Evolutionary conservation across 345 rosid species (phyloP), one percentile per base, ranked within the genome.

Genomic region (Ailanthus altissimus): DNA sequence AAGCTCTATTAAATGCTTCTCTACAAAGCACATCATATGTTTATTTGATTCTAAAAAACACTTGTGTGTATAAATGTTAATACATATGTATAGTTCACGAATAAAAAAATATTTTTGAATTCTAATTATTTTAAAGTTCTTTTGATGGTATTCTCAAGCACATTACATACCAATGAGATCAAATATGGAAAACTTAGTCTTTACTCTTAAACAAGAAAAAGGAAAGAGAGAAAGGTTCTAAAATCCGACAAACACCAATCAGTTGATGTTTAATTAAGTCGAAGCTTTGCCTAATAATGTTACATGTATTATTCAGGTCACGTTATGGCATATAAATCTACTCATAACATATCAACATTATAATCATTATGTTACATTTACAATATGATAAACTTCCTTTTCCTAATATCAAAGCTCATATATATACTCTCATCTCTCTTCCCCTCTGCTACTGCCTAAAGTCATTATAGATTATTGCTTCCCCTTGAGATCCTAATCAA

Each of bases 241-340:
- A 32, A 0, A 46, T 36, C 50, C 63, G 49, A 72, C 64, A 72
- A 4, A 23, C 4, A 20, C 69, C 73, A 78, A 23, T 71, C 53
- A 78, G 47, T 43, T 61, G 28, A 47, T 50, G 23, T 49, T 68
- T 73, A 54, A 62, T 72, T 73, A 73, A 74, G 42, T 25, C 21
- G 7, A 63, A 38, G 28, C 6, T 20, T 13, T 61, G 45, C 26
- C 69, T 42, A 32, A 46, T 73, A 60, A n/a, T n/a, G n/a, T n/a
- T 60, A 75, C n/a, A 49, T 66, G 76, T 73, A 83, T 81, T 59
- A 83, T 76, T 76, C 63, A 75, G 70, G 78, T 74, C 88, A 85
- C 83, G 77, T 80, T 87, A 82, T 62, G 79, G 79, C 84, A 87
- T 75, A 67, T 79, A 83, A 32, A 74, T 78, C 83, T 74, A 85